phyloP scores from a whole-genome alignment of 495 filamentous ascomycete species.

The Delitschia confertaspora region DNA sequence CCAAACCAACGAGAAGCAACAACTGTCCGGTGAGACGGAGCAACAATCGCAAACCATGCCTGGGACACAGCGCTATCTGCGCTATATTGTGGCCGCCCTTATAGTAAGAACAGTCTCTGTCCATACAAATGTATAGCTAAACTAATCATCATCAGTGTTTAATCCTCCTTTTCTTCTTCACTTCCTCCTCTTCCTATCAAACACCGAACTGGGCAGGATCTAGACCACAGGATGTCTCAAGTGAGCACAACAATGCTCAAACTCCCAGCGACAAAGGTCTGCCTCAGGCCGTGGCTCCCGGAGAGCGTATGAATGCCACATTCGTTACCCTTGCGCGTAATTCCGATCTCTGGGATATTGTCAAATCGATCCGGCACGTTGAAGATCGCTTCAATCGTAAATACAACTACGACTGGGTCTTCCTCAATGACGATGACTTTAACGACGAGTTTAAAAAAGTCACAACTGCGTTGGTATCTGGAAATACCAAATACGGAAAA shows the following conservation, averaged over 20 bases:
- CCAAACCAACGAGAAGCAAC: constrained; percentile 19
- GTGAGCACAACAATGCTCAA: background rate
- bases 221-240: constrained; percentile 4
- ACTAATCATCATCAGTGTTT: constrained; percentile 46
- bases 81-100: constrained; percentile 82
- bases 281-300: constrained; percentile 42
- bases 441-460: constrained; percentile 87
- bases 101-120: constrained; percentile 50
- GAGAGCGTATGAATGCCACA: constrained; percentile 81
- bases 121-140: background rate
- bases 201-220: constrained; percentile 16
- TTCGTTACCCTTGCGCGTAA: constrained; percentile 95
- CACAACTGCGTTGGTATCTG: constrained; percentile 80
- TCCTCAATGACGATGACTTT: constrained; percentile 91
- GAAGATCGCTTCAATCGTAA: constrained; percentile 96
- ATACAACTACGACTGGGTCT: constrained; percentile 98
- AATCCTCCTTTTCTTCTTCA: constrained; percentile 69
- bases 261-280: constrained; percentile 35
- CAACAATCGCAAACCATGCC: constrained; percentile 31
- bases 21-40: constrained; percentile 13
- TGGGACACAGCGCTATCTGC: constrained; percentile 42
- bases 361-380: constrained; percentile 83
- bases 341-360: constrained; percentile 90
- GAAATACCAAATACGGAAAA: constrained; percentile 77
- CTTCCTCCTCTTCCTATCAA: constrained; percentile 48